These are phyloP conservation scores for Pseudogymnoascus sp. DNA, from an alignment of 2,329 filamentous ascomycete species.

Conservation along the genomic window DNA sequence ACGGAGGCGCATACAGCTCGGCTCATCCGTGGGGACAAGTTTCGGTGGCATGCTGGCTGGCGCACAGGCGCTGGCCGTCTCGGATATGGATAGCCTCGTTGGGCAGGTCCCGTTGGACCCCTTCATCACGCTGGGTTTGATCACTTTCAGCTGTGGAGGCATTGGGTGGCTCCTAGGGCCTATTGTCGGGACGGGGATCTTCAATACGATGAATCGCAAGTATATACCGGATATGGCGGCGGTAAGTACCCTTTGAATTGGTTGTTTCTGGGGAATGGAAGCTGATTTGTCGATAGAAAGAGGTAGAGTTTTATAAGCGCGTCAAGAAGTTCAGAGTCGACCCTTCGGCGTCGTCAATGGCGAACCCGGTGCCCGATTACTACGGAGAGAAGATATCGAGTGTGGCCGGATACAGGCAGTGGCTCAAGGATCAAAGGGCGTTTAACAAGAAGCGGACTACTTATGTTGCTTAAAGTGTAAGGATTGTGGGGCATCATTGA, in stretches of 20 bases:
- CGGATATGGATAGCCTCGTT: constrained; percentile 65
- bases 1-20: constrained; percentile 75
- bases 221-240: constrained; percentile 64
- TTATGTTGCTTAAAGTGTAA: constrained; percentile 18
- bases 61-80: constrained; percentile 59
- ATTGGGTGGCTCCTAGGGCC: constrained; percentile 85
- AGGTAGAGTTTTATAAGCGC: constrained; percentile 85
- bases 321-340: constrained; percentile 92
- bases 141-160: constrained; percentile 69
- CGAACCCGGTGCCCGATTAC: constrained; percentile 83
- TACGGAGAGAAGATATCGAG: constrained; percentile 98
- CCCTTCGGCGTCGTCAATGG: constrained; percentile 77
- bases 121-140: constrained; percentile 74
- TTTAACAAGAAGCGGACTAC: constrained; percentile 75
- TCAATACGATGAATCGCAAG: constrained; percentile 67
- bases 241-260: constrained; percentile 38
- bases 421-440: constrained; percentile 94
- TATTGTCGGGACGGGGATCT: constrained; percentile 70
- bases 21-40: constrained; percentile 63
- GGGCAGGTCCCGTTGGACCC: constrained; percentile 77
- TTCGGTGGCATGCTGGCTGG: constrained; percentile 55
- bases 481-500: not conserved
- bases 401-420: constrained; percentile 82
- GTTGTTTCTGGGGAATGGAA: not conserved
- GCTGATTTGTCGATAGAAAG: constrained; percentile 53